Evolutionary conservation across 2,329 filamentous ascomycete species (phyloP).

Genomic region (Aspergillus ustus): DNA sequence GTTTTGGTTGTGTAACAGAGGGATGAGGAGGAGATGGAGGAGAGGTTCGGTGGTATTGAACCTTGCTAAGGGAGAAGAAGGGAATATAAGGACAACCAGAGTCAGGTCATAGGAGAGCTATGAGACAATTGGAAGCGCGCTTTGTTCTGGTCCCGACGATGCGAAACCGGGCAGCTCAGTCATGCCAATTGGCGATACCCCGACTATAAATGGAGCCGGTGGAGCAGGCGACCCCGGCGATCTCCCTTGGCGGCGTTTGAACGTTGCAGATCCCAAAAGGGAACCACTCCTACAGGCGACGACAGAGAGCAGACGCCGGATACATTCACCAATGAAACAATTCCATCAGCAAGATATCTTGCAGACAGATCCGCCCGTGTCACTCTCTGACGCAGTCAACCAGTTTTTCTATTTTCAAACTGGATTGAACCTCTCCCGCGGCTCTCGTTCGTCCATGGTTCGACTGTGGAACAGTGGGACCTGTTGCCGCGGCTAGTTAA

Average conservation of each 20-base stretch:
- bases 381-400: background rate
- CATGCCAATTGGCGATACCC: background rate
- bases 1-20: background rate
- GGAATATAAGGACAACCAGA: background rate
- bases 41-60: background rate
- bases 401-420: background rate
- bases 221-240: background rate
- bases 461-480: background rate
- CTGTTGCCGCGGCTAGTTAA: background rate
- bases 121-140: conserved; percentile 5
- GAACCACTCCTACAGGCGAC: background rate
- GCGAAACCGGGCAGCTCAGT: background rate
- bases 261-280: conserved; percentile 8
- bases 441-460: background rate
- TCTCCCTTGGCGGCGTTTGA: conserved; percentile 13
- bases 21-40: background rate
- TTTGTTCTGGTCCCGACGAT: background rate
- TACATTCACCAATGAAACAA: background rate
- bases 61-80: background rate
- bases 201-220: conserved; percentile 15
- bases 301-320: background rate
- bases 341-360: background rate
- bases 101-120: background rate
- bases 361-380: background rate
- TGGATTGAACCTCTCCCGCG: background rate